Base-by-base conservation (phyloP, 441 rosid species). In the Jatropha multifida region DNA sequence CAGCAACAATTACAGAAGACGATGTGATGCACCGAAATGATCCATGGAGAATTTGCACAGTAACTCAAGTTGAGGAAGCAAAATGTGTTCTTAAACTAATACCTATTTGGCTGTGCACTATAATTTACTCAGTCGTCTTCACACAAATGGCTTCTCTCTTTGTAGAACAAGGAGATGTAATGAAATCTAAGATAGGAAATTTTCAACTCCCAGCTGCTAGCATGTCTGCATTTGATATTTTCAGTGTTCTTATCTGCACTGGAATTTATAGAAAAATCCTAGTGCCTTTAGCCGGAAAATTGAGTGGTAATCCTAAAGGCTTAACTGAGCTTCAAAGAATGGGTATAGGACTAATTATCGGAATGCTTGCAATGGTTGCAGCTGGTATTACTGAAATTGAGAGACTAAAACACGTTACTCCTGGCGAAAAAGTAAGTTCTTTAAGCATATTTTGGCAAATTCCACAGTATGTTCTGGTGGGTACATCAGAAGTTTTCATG, bases 111-210 rank as follows among this genome's bases (percentile, higher is more conserved):
- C 75, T 90, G 27, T 92, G 98, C 85, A 94, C 98, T 32, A 91
- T 94, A 77, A 90, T 92, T 3, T 94, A 94, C 86, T 94, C 97
- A 0, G 97, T 94, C 13, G 85, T 94, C 65, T 92, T 94, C 89
- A 91, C 98, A 0, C 98, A 94, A 78, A 94, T 90, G 97, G 97
- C 98, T 2, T 93, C 99, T 14, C 83, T 94, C 23, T 94, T 93
- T 62, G 98, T 94, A 3, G 98, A 91, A 79, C 98, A 94, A 83
- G 98, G 97, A 17, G 93, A 90, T 73, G 94, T 90, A 0, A 93
- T 94, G 99, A 71, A 82, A 58, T 76, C 97, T 46, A 7, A 70
- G 1, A 2, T 91, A 0, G 90, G 91, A 0, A 62, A 76, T 38
- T 90, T 94, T 68, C 94, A 80, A 76, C 78, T 94, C 38, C 99